These are phyloP conservation scores for Fusarium sp. DNA, from an alignment of 2,329 filamentous ascomycete species.

Conservation along the genomic window DNA sequence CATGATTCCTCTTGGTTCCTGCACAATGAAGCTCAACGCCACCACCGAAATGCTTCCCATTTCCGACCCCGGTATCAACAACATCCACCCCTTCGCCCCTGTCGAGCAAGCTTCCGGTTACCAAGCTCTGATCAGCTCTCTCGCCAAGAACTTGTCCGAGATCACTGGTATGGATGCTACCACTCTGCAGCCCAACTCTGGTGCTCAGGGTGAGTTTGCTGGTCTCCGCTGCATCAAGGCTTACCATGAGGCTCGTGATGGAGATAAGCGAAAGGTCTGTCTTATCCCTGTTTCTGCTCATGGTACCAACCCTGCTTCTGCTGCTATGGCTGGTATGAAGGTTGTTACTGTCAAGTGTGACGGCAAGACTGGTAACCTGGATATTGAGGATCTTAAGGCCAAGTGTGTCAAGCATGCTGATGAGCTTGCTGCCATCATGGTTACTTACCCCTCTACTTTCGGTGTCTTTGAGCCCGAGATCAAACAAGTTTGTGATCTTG, in stretches of 20 bases:
- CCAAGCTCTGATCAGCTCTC: constrained; percentile 74
- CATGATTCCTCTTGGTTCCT: constrained; percentile 97
- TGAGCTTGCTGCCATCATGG: constrained; percentile 91
- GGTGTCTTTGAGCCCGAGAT: constrained; percentile 93
- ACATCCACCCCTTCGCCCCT: constrained; percentile 85
- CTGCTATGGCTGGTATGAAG: constrained; percentile 95
- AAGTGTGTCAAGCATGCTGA: constrained; percentile 92
- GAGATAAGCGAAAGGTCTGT: constrained; percentile 85
- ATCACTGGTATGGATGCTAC: constrained; percentile 92
- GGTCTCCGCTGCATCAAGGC: constrained; percentile 89
- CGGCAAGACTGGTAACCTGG: constrained; percentile 86
- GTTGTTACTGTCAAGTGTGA: constrained; percentile 95
- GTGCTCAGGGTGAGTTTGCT: constrained; percentile 94
- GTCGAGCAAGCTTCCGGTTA: constrained; percentile 76
- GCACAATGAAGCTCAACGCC: constrained; percentile 98
- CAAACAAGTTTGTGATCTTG: constrained; percentile 85
- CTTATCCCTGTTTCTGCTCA: constrained; percentile 95
- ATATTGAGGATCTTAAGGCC: constrained; percentile 85
- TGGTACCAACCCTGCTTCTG: constrained; percentile 94
- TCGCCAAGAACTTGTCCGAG: constrained; percentile 79
- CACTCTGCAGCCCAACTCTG: constrained; percentile 94
- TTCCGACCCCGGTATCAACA: constrained; percentile 55
- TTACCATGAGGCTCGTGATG: constrained; percentile 72
- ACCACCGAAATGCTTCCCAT: constrained; percentile 93
- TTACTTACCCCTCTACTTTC: constrained; percentile 95